phyloP scores from a whole-genome alignment of 2,329 filamentous ascomycete genomes.

The Verticillium klebahnii region DNA sequence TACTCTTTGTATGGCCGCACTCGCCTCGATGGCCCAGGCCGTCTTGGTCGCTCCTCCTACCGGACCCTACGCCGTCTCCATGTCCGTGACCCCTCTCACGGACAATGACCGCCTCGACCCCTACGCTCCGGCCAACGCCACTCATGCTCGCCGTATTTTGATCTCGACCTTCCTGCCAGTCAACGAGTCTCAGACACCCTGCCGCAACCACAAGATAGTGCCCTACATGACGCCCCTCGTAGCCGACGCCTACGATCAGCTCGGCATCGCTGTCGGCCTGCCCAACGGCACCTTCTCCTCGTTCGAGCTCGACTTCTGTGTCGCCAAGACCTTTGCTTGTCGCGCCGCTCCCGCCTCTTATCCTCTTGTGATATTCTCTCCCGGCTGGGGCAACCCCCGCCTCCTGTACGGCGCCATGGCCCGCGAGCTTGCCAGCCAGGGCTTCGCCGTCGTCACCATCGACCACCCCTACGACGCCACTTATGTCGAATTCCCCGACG shows the following conservation, averaged over 20 bases:
- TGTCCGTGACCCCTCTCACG: constrained; percentile 19
- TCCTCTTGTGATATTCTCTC: constrained; percentile 35
- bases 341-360: neutral
- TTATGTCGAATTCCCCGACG: constrained; percentile 42
- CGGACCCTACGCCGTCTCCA: constrained; percentile 24
- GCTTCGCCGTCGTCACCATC: constrained; percentile 39
- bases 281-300: constrained; percentile 22
- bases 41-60: constrained; percentile 20
- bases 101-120: constrained; percentile 25
- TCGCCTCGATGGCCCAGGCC: constrained; percentile 14
- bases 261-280: constrained; percentile 20
- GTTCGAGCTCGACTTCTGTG: constrained; percentile 21
- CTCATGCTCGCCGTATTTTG: constrained; percentile 20
- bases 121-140: constrained; percentile 16
- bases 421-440: constrained; percentile 38
- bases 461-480: constrained; percentile 43
- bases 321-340: constrained; percentile 2
- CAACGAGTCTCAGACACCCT: constrained; percentile 13
- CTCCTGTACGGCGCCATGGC: constrained; percentile 38
- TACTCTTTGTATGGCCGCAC: constrained; percentile 8
- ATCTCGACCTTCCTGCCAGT: constrained; percentile 27
- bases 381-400: constrained; percentile 37
- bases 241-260: constrained; percentile 21
- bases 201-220: constrained; percentile 8
- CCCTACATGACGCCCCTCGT: constrained; percentile 30